A percentile compares a stretch with the other conserved stretches of the same genome.
These are phyloP conservation scores for Emmonsia crescens DNA, from an alignment of 2,329 filamentous ascomycete species.

Conservation along the genomic window DNA sequence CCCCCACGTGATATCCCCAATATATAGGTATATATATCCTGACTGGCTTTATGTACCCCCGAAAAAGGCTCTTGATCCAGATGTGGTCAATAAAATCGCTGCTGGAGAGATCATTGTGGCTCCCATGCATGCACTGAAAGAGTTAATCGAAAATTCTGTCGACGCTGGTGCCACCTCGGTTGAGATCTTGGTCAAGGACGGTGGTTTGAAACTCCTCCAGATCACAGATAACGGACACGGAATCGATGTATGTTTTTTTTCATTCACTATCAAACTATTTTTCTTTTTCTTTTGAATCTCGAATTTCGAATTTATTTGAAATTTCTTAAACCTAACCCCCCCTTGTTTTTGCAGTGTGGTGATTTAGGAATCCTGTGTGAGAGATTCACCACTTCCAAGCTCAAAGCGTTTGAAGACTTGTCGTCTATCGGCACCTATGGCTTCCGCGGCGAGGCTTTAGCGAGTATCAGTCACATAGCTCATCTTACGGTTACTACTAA, in stretches of 20 bases:
- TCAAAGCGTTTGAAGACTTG: constrained; percentile 87
- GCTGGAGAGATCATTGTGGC: constrained; percentile 97
- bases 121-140: constrained; percentile 89
- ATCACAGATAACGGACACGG: constrained; percentile 96
- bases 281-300: neutral
- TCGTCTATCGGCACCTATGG: constrained; percentile 87
- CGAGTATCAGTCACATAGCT: constrained; percentile 96
- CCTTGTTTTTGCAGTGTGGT: constrained; percentile 53
- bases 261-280: constrained; percentile 3
- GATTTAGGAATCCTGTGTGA: constrained; percentile 88
- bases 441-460: constrained; percentile 92
- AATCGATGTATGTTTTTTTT: constrained; percentile 58
- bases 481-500: constrained; percentile 92
- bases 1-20: neutral
- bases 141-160: constrained; percentile 92
- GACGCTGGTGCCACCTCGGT: constrained; percentile 91
- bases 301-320: neutral
- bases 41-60: neutral
- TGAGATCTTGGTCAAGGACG: constrained; percentile 88
- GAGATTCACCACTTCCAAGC: constrained; percentile 91
- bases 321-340: neutral
- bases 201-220: constrained; percentile 85
- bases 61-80: constrained; percentile 65
- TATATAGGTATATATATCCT: neutral
- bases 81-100: constrained; percentile 97